Conservation (phyloP, 768 basidiomycete genomes). For the Coprinopsis sp. region DNA sequence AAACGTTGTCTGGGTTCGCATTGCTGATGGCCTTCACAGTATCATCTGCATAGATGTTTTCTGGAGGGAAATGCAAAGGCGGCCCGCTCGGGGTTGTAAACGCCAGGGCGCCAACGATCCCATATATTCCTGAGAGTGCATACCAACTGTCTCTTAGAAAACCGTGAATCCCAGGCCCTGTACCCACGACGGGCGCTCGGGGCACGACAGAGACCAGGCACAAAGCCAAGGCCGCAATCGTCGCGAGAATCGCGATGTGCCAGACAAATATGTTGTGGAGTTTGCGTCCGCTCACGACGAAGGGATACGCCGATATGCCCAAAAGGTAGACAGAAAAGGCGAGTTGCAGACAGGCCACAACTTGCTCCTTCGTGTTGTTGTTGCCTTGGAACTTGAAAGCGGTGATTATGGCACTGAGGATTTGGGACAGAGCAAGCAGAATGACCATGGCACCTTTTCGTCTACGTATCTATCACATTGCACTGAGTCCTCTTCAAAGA, state of each 20-base stretch:
- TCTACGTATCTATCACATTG: constrained; percentile 44
- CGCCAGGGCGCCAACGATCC: constrained; percentile 33
- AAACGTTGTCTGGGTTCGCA: constrained; percentile 64
- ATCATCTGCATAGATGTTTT: constrained; percentile 72
- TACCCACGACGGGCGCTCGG: constrained; percentile 29
- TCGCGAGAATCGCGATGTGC: constrained; percentile 57
- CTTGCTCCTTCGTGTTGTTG: constrained; percentile 26
- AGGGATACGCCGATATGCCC: constrained; percentile 44
- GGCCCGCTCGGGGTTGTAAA: constrained; percentile 70
- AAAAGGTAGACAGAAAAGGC: constrained; percentile 58
- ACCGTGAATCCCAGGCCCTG: constrained; percentile 17
- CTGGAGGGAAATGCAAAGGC: constrained; percentile 65
- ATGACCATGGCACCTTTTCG: constrained; percentile 50
- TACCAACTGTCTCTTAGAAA: constrained; percentile 44
- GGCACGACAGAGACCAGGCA: constrained; percentile 56
- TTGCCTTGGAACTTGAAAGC: constrained; percentile 48
- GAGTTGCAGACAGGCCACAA: constrained; percentile 41
- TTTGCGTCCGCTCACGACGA: constrained; percentile 39
- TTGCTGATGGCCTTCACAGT: constrained; percentile 56
- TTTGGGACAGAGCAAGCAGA: constrained; percentile 42
- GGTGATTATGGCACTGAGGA: constrained; percentile 48
- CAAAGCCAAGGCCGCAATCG: constrained; percentile 42
- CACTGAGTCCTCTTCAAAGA: not conserved
- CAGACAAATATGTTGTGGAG: constrained; percentile 47
- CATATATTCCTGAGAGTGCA: constrained; percentile 45